Percentiles rank a stretch among this genome's conserved stretches.
Evolutionary conservation across 306 rosid genomes (phyloP).

Genomic region (Cucurbita pepo): DNA sequence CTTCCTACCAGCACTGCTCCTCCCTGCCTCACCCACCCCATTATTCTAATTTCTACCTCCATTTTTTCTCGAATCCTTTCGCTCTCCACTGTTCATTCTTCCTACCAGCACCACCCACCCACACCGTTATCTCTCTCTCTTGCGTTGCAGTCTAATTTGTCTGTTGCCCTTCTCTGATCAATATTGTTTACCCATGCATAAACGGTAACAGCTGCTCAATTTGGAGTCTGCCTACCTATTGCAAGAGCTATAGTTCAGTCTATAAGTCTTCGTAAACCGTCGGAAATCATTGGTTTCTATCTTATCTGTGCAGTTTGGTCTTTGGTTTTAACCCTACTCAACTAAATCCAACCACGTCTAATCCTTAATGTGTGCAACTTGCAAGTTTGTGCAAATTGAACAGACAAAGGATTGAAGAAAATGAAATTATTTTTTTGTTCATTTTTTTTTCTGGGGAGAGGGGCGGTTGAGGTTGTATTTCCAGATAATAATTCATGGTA

Average conservation of each 20-base stretch:
- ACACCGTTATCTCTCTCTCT: too few relatives aligned
- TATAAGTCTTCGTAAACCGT: too few relatives aligned
- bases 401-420: background rate
- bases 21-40: background rate
- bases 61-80: too few relatives aligned
- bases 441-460: background rate
- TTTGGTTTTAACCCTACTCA: background rate
- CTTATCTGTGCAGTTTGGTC: background rate
- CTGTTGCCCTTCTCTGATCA: too few relatives aligned
- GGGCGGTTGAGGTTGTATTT: background rate
- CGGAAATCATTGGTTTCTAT: too few relatives aligned
- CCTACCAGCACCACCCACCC: too few relatives aligned
- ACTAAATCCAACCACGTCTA: background rate
- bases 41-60: background rate
- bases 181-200: too few relatives aligned
- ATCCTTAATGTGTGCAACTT: background rate
- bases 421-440: background rate
- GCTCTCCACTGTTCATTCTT: too few relatives aligned
- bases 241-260: too few relatives aligned
- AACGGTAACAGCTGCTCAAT: too few relatives aligned
- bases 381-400: background rate
- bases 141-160: too few relatives aligned
- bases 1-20: background rate
- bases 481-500: background rate
- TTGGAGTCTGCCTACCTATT: too few relatives aligned